Evolutionary conservation across 1,284 basidiomycete genomes (phyloP).

Genomic region (Hemileia vastatrix): DNA sequence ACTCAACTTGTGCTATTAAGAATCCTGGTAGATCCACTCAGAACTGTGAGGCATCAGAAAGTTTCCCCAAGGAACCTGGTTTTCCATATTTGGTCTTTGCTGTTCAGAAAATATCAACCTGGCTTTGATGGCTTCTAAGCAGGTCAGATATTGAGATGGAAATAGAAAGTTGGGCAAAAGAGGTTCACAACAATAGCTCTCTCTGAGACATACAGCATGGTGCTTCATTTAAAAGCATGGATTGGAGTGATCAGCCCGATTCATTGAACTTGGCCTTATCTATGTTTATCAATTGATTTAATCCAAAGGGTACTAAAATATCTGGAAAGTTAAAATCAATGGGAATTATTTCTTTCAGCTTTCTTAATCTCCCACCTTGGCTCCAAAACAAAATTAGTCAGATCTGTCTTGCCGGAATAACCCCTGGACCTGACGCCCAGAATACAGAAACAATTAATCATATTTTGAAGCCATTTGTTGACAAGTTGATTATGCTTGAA

Average conservation of each 20-base stretch:
- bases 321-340: too few species aligned
- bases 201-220: constrained; percentile 8
- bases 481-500: not conserved
- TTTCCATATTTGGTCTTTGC: constrained; percentile 1
- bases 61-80: too few species aligned
- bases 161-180: constrained; percentile 1
- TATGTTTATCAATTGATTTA: constrained; percentile 24
- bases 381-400: constrained; percentile 16
- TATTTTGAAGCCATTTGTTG: not conserved
- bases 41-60: too few species aligned
- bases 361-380: constrained; percentile 22
- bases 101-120: constrained; percentile 2
- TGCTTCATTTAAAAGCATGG: not conserved
- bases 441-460: not conserved
- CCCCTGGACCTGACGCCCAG: not conserved
- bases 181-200: not conserved
- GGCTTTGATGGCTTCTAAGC: constrained; percentile 7
- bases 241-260: not conserved
- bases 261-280: constrained; percentile 7
- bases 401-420: constrained; percentile 11
- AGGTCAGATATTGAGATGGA: constrained; percentile 5
- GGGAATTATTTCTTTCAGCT: constrained; percentile 21
- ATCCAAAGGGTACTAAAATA: constrained; percentile 18
- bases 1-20: not conserved
- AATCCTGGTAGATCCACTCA: too few species aligned